Base-by-base conservation (phyloP, 23 red algal genomes). In the Cyanidioschyzon merolae region DNA sequence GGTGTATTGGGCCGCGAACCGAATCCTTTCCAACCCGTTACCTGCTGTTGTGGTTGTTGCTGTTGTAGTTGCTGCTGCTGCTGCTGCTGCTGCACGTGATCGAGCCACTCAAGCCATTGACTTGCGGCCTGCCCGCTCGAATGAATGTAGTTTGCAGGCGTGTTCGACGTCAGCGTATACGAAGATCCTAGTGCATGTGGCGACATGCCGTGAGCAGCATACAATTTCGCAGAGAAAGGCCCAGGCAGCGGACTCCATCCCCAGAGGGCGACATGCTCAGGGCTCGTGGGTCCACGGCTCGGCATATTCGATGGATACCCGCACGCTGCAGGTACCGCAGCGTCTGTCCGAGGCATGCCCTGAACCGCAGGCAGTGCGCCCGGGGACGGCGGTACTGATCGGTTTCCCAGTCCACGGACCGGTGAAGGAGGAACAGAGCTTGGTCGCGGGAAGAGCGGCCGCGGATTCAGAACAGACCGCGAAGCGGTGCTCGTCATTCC, bases 1-100 rank as follows among this genome's bases (percentile, higher is more conserved):
- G 63, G 63, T 7, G 63, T 86, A 75, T 15, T 71, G 29, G 39
- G 54, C 57, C 88, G 77, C 77, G 38, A 37, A 37, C 26, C 58
- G 39, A 50, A 58, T 36, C 32, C 39, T 37, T 0, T 67, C 39
- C 80, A 57, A 35, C 21, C 39, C 40, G 18, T 63, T 74, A n/a
- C 18, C 16, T 45, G 31, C 24, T 71, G 37, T 24, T 59, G 68
- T 39, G 0, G 29, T 2, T 26, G 50, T 38, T 21, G 16, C 71
- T 1, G 79, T 7, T 2, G 41, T n/a, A n/a, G n/a, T 78, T 2
- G 68, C 16, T 45, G 31, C 24, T 71, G 37, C 18, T 59, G 68
- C 38, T 1, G 29, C 1, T 26, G 50, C 37, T 21, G 16, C 71
- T 1, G 79, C 77, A 39, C 25, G 58, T 37, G 63, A 32, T 71